Conservation (phyloP, 2,329 filamentous ascomycete species). For the Phyllosticta ampelicida region DNA sequence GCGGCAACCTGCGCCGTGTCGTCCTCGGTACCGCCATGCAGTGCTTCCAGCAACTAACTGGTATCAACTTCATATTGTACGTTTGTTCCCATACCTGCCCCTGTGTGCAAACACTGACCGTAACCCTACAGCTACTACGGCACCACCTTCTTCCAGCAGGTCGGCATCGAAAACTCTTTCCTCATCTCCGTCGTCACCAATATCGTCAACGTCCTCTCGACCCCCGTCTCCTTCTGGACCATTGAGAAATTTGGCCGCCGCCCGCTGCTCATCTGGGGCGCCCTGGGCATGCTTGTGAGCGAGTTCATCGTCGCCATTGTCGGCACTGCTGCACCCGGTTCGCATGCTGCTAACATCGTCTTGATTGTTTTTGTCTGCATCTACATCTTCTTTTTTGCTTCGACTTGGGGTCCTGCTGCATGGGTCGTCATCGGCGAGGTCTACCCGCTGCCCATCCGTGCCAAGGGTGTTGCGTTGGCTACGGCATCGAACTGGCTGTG, state of each 20-base stretch:
- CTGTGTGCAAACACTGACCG: slow-evolving; percentile 6
- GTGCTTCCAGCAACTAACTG: slow-evolving; percentile 53
- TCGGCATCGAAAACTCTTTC: slow-evolving; percentile 67
- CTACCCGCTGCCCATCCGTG: slow-evolving; percentile 80
- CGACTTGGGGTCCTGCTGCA: slow-evolving; percentile 70
- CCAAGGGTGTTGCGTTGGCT: slow-evolving; percentile 74
- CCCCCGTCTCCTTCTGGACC: slow-evolving; percentile 77
- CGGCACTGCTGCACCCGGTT: slow-evolving; percentile 27
- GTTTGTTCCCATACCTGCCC: background rate
- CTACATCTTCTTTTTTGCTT: slow-evolving; percentile 89
- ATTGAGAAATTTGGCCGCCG: slow-evolving; percentile 77
- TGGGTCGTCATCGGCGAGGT: slow-evolving; percentile 76
- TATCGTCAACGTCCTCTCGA: slow-evolving; percentile 77
- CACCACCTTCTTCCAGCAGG: slow-evolving; percentile 71
- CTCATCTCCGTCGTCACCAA: slow-evolving; percentile 77
- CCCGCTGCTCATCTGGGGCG: slow-evolving; percentile 66
- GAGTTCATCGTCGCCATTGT: slow-evolving; percentile 77
- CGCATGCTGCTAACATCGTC: slow-evolving; percentile 39
- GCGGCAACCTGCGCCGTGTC: slow-evolving; percentile 40
- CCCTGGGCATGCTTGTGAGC: slow-evolving; percentile 71
- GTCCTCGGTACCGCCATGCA: slow-evolving; percentile 38
- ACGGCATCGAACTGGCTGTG: slow-evolving; percentile 74
- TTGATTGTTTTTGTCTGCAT: slow-evolving; percentile 82
- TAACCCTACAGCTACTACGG: slow-evolving; percentile 39
- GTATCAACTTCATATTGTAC: slow-evolving; percentile 73